A percentile compares a stretch with the other conserved stretches of the same genome.
Evolutionary conservation across 345 rosid genomes (phyloP).

Genomic region (Erysimum cheiranthoides): DNA sequence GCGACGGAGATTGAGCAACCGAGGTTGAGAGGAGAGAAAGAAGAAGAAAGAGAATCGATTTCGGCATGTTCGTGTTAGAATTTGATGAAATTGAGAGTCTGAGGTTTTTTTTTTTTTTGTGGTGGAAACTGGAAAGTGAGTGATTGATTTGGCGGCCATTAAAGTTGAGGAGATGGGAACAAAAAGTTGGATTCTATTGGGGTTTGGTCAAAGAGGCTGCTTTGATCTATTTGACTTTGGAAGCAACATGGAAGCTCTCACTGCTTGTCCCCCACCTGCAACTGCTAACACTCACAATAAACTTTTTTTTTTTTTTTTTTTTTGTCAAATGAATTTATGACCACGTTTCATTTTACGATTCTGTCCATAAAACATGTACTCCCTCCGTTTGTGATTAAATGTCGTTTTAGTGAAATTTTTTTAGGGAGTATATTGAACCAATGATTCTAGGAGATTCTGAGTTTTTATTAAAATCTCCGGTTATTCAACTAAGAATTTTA

Average conservation of each 20-base stretch:
- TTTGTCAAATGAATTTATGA: no score
- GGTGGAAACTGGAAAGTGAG: constrained; percentile 23
- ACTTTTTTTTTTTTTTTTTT: no score
- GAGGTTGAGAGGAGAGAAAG: constrained; percentile 27
- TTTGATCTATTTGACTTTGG: constrained; percentile 32
- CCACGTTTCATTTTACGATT: no score
- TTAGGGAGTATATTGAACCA: no score
- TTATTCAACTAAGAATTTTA: no score
- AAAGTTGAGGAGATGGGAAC: constrained; percentile 21
- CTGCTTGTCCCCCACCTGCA: constrained; percentile 29
- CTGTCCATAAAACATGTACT: no score
- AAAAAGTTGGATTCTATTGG: constrained; percentile 34
- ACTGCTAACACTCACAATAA: constrained; percentile 26
- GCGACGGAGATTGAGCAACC: constrained; percentile 25
- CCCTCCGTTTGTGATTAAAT: no score
- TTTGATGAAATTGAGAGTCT: constrained; percentile 18
- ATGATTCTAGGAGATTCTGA: no score
- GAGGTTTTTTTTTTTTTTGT: not conserved
- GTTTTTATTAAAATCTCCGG: no score
- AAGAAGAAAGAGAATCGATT: not conserved
- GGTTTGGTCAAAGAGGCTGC: constrained; percentile 44
- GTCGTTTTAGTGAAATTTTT: no score
- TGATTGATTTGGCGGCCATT: constrained; percentile 26
- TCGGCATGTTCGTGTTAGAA: constrained; percentile 25
- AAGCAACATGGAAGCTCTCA: constrained; percentile 33